Conservation (phyloP, 768 basidiomycete genomes). For the Coprinopsis marcescibilis region DNA sequence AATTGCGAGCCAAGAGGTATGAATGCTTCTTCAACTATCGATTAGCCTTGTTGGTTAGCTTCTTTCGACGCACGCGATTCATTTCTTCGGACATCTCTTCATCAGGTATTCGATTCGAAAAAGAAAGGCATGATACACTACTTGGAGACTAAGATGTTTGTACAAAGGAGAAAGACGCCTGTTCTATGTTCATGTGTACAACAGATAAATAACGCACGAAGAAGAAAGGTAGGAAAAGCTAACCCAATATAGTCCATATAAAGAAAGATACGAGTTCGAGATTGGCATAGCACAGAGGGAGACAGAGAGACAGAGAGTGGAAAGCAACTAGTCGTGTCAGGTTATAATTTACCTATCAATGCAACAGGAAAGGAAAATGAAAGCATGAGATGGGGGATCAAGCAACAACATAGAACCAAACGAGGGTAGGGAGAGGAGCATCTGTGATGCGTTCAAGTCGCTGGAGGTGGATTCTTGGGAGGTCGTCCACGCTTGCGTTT, state of each 20-base stretch:
- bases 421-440: conserved; percentile 13
- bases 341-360: conserved; percentile 30
- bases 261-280: conserved; percentile 14
- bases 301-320: conserved; percentile 21
- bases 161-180: conserved; percentile 22
- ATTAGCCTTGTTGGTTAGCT: neutral
- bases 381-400: conserved; percentile 14
- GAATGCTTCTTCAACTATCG: neutral
- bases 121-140: conserved; percentile 1
- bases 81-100: neutral
- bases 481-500: conserved; percentile 76
- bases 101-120: neutral
- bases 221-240: conserved; percentile 16
- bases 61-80: neutral
- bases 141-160: conserved; percentile 1
- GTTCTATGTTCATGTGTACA: conserved; percentile 30
- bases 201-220: conserved; percentile 27
- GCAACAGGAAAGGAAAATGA: conserved; percentile 17
- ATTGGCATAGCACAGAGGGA: no score
- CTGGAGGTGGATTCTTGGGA: conserved; percentile 38
- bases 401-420: conserved; percentile 8
- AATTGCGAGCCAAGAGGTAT: neutral
- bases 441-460: conserved; percentile 15
- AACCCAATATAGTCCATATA: conserved; percentile 11
- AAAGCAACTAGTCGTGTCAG: conserved; percentile 23